Evolutionary conservation across 352 stramenopile genomes (phyloP), one percentile per base, ranked within the genome.

Genomic region (Globisporangium orthogonon): DNA sequence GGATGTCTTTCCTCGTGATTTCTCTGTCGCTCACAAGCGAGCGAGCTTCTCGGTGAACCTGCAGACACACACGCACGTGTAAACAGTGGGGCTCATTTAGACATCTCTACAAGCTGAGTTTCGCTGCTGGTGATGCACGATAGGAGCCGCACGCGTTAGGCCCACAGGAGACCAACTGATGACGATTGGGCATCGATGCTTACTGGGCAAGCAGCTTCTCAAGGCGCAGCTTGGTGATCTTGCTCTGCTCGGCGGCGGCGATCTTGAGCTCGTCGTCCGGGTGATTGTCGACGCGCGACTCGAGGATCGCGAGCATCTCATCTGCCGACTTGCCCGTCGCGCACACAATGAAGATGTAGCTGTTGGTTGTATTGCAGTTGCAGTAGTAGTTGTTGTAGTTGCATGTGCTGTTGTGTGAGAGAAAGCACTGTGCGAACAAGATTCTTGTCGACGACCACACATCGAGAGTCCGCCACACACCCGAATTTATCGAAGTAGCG

Each of bases 261-360:
- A 89, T 66, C n/a, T 62, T 40, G 5, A 91, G 66, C 61, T 91
- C 82, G 1, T 65, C 56, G 40, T 78, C 72, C 0, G 59, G 28
- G 15, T 48, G 65, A 58, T 89, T 87, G 35, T 49, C 56, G 13
- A 88, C 56, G 0, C 82, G 74, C 7, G 69, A 76, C 58, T 90
- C 67, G 14, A 92, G 60, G 58, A 92, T 87, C 23, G 56, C 51
- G 2, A 92, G 73, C 82, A 90, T 92, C 62, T 90, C 79, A 5
- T 73, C 56, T 4, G 82, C 79, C 14, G 79, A 88, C 54, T 92
- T 92, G 52, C 79, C 79, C 39, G 82, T 92, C 11, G 79, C 79
- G 49, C 82, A 92, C 11, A 92, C 74, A 51, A 92, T 90, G 67
- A 83, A 92, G 33, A 90, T 88, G 63, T 87, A 89, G 14, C 76